Base-by-base conservation (phyloP, 1,284 basidiomycete species). In the Ustilago bromivora region DNA sequence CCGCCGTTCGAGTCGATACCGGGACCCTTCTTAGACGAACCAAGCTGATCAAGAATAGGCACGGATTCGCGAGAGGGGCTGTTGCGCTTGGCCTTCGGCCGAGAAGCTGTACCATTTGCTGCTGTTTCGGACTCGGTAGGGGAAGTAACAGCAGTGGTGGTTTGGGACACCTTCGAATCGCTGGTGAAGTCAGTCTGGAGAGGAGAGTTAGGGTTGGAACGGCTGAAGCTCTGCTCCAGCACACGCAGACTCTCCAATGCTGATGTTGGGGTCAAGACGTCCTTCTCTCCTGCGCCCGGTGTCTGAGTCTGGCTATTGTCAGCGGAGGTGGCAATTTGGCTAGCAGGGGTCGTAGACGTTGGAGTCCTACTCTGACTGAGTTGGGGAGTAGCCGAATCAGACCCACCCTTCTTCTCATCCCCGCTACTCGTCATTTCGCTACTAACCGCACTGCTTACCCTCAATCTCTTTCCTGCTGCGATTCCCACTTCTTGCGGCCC, bases 11-110 rank as follows among this genome's bases (percentile, higher is more conserved):
- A 23, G 28, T 34, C 43, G 19, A 72, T 57, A 13, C 57, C 57
- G 2, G 57, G 54, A 1, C 57, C 65, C 10, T 49, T 60, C 9
- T 32, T 47, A 31, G n/a, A 31, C 0, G 5, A 8, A 12, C 17
- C 17, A n/a, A 73, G 61, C 17, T 68, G 54, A 28, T 58, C 58
- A 31, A 68, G 57, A 1, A 40, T 61, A 3, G 65, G 71, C n/a
- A 73, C 71, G 23, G 71, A 67, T 23, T 73, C 64, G 49, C 71
- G 65, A 51, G 67, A 73, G 17, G 65, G 65, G 47, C 65, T 67
- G 65, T 17, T 55, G 38, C 71, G 65, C 43, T 73, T 67, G 23
- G 9, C 4, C 31, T n/a, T 32, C 2, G 51, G 36, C 1, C 53
- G 43, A 12, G 60, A 62, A 17, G 58, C 43, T 3, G 57, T 41